Base-by-base conservation (phyloP, 306 rosid species). In the Lagenaria siceraria region DNA sequence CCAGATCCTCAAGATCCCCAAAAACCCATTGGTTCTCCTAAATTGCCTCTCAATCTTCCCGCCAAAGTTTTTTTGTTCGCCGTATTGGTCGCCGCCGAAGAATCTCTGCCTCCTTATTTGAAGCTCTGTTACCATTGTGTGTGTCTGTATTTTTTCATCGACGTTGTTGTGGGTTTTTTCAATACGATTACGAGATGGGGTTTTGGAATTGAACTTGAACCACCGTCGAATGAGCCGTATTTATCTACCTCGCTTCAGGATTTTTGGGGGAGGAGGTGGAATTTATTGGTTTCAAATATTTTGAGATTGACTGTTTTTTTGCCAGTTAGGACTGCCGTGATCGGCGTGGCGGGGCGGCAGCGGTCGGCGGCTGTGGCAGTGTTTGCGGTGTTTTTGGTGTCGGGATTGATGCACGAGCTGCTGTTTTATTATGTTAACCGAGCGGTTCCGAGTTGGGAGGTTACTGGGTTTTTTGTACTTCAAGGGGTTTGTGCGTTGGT, bases 401-500 rank as follows among this genome's bases (percentile, higher is more conserved):
- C 87, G 31, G 87, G 87, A 52, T 2, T 81, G 4, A 84, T 84
- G 87, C 88, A 82, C 65, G 81, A 82, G 64, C 61, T 77, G 3
- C 27, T 82, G 59, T 77, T 43, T 49, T 79, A 24, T 27, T 85
- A 77, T 79, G 51, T 81, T 33, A 78, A 79, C 18, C 70, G 78
- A 12, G 81, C 15, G 68, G 10, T 18, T 46, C 87, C 87, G 74
- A 60, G 79, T 66, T 81, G 85, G 87, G 83, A 84, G 29, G 85
- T 84, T 15, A 81, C 85, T 18, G 31, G 59, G 60, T 81, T 53
- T 62, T 84, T 84, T 25, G 24, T 79, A 33, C 78, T 84, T 0
- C 87, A 81, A 12, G 87, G 87, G 25, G 56, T 62, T 40, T 81
- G 85, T 79, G 46, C 66, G 64, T 61, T 72, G 15, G 70, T 51